Base-by-base conservation (phyloP, 75 land plant species). In the Cryptomeria japonica region DNA sequence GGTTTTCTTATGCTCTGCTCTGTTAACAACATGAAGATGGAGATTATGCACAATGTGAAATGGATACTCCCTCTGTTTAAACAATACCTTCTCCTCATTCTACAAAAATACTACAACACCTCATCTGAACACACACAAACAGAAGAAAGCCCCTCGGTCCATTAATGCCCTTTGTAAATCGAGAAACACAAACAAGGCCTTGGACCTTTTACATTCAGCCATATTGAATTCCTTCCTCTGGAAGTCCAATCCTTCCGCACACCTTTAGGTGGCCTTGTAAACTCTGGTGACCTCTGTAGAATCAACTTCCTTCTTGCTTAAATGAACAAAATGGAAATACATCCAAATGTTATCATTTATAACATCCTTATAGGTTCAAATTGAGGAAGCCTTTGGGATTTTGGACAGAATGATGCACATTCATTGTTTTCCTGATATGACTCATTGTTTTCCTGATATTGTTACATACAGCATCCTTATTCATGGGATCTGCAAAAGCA, bases 201-300 rank as follows among this genome's bases (percentile, higher is more conserved):
- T 89, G 94, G 89, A 93, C n/a, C 37, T 89, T 6, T 34, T 93
- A 5, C 87, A 86, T 80, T 84, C 83, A 15, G 44, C 89, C 31
- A 88, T 80, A 87, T 55, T 22, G 10, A 79, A 32, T 91, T 89
- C 3, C 88, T 16, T 37, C 38, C 25, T 78, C 80, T 78, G 19
- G 6, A 18, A 38, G 41, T 78, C 19, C 0, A 11, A 38, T n/a
- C 80, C 38, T 78, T 38, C 80, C 38, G 8, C 41, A 41, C 16
- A 42, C 80, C 37, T 37, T 61, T 61, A 19, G 68, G 28, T 61
- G 68, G 68, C 25, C 68, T 61, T 61, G 68, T 25, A 19, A 19
- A 61, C 6, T 19, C 22, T 0, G 28, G 68, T 58, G 64, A 58
- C 19, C 5, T 58, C 5, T 22, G 7, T 61, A 22, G 68, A 22